phyloP scores from a whole-genome alignment of 495 filamentous ascomycete species.

The Hypomontagnella submonticulosa region DNA sequence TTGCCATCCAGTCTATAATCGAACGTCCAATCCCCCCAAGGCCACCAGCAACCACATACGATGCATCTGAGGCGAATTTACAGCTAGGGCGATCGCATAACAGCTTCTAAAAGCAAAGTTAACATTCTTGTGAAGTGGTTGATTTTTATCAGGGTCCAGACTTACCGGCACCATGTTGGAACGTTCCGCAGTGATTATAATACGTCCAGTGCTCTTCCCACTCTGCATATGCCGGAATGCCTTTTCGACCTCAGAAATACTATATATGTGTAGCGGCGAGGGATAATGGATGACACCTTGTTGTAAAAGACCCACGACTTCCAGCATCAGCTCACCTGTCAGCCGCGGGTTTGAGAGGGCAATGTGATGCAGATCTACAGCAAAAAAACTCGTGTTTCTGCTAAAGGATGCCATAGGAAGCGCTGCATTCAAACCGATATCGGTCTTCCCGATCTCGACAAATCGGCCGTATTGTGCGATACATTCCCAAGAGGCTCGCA shows the following conservation, averaged over 20 bases:
- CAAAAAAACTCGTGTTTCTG: constrained; percentile 51
- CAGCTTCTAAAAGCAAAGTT: no score
- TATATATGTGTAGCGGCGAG: constrained; percentile 21
- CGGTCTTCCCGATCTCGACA: constrained; percentile 57
- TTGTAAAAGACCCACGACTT: constrained; percentile 7
- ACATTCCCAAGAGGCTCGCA: constrained; percentile 58
- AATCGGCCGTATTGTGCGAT: constrained; percentile 62
- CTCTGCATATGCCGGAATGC: constrained; percentile 17
- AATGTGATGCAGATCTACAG: constrained; percentile 51
- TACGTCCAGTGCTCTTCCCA: constrained; percentile 32
- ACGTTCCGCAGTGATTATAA: constrained; percentile 2
- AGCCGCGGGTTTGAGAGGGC: background rate
- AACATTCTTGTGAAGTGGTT: constrained; percentile 40
- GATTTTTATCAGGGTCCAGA: constrained; percentile 6
- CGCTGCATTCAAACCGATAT: constrained; percentile 42
- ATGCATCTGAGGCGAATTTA: constrained; percentile 3
- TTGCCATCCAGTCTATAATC: constrained; percentile 26
- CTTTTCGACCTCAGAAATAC: constrained; percentile 6
- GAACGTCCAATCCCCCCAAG: constrained; percentile 40
- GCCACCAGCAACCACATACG: constrained; percentile 54
- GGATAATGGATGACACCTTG: background rate
- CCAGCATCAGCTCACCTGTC: background rate
- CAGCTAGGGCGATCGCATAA: no score
- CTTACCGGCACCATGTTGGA: background rate
- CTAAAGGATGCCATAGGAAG: constrained; percentile 53